A percentile compares a stretch with the other conserved stretches of the same genome.
Evolutionary conservation across 192 early-diverging fungal genomes (phyloP).

Genomic region (Backusella tuberculispora): DNA sequence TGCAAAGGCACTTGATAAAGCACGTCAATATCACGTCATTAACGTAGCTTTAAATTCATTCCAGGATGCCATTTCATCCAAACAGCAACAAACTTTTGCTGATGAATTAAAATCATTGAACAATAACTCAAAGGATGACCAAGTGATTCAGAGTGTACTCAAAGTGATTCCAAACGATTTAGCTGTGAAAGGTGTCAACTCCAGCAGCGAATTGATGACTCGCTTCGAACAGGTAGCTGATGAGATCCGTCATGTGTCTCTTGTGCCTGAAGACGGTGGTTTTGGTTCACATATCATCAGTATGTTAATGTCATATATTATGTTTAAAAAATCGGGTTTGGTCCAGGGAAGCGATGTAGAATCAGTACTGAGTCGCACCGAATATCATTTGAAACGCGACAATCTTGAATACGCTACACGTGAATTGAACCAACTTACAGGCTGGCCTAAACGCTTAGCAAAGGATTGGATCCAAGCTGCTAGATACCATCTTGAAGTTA

Average conservation of each 20-base stretch:
- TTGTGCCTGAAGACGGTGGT: conserved; percentile 85
- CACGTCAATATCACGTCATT: conserved; percentile 59
- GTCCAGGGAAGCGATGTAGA: conserved; percentile 84
- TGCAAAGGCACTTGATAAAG: conserved; percentile 64
- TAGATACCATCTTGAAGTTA: conserved; percentile 77
- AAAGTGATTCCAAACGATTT: conserved; percentile 55
- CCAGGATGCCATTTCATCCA: conserved; percentile 51
- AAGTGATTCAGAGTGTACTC: conserved; percentile 61
- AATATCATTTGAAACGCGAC: conserved; percentile 68
- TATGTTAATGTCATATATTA: conserved; percentile 64
- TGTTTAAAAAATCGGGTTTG: conserved; percentile 83
- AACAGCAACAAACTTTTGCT: conserved; percentile 61
- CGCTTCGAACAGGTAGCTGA: conserved; percentile 69
- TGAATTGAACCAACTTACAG: conserved; percentile 88
- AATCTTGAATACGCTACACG: conserved; percentile 83
- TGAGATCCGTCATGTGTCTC: conserved; percentile 73
- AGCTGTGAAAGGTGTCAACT: conserved; percentile 63
- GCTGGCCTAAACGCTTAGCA: conserved; percentile 85
- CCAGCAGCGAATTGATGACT: conserved; percentile 60
- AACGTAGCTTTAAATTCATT: conserved; percentile 67
- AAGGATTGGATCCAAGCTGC: conserved; percentile 85
- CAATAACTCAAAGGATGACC: conserved; percentile 33
- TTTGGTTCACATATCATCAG: conserved; percentile 79
- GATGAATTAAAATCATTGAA: conserved; percentile 65
- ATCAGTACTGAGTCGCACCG: conserved; percentile 73